Evolutionary conservation across 148 eudicot genomes (phyloP), one percentile per base, ranked within the genome.

Genomic region (Dysphania ambrosioides): DNA sequence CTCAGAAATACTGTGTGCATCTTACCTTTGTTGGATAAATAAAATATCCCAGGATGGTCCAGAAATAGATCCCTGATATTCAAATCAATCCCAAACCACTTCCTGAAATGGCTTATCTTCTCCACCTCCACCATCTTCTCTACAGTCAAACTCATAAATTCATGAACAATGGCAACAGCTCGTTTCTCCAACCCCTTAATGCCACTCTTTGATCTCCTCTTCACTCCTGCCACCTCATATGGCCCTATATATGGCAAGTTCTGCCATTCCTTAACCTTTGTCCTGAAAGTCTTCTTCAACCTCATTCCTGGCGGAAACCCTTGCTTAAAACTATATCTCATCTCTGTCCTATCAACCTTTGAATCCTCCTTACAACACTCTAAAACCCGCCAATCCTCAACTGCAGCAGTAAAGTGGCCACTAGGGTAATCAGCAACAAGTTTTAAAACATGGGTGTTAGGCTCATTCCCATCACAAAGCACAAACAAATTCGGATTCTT

Each of bases 41-140:
- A 95, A 81, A 95, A 95, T 59, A 95, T 92, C 55, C 99, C 99
- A 4, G 99, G 99, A 75, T 95, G 96, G 79, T 95, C 99, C 80
- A 95, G 70, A 75, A 95, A 95, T 74, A 95, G 77, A 79, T 95
- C 99, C 85, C 99, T 83, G 27, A 95, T 77, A 75, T 95, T 95
- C 75, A 90, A 85, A 57, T 95, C 91, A 73, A 95, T 88, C 69
- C 92, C 99, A 79, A 95, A 95, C 74, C 91, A 95, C 58, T 87
- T 87, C 80, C 97, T 88, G 73, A 95, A 95, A 53, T 95, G 99
- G 69, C 94, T 95, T 36, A 95, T 87, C 85, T 92, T 92, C 91
- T 95, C 99, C 78, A 95, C 99, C 82, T 92, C 99, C 72, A 92
- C 88, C 85, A 83, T 86, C 77, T 90, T 95, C 89, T 95, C 99